Conservation (phyloP, 768 basidiomycete species). For the Calocera cornea region DNA sequence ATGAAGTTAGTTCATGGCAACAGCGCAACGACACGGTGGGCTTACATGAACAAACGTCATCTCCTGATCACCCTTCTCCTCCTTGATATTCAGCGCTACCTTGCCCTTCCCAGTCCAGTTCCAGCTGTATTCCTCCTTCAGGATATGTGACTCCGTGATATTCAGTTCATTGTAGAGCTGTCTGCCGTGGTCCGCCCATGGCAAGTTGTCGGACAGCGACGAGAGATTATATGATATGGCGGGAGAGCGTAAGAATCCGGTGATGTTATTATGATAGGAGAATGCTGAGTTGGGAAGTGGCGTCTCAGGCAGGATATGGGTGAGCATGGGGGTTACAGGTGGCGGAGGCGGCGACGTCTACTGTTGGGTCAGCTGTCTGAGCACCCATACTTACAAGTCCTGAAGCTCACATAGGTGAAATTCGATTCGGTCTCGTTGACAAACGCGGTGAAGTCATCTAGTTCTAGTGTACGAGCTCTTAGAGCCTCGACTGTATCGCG, state of each 20-base stretch:
- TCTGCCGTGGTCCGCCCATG: conserved; percentile 42
- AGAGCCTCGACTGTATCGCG: conserved; percentile 43
- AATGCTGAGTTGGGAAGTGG: conserved; percentile 32
- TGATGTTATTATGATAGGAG: conserved; percentile 63
- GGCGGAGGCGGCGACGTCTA: conserved; percentile 38
- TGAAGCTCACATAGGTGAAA: conserved; percentile 43
- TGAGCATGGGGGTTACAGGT: conserved; percentile 35
- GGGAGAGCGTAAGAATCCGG: conserved; percentile 62
- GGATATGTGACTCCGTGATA: conserved; percentile 25
- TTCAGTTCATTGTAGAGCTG: conserved; percentile 39
- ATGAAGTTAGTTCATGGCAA: background rate
- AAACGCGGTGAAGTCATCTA: conserved; percentile 46
- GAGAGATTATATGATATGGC: conserved; percentile 53
- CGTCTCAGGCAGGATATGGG: conserved; percentile 35
- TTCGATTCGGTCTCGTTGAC: conserved; percentile 51
- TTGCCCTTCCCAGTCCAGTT: conserved; percentile 56
- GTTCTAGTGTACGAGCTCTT: conserved; percentile 47
- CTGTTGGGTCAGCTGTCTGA: conserved; percentile 8
- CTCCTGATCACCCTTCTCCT: conserved; percentile 36
- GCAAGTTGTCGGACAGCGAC: conserved; percentile 21
- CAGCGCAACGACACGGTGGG: conserved; percentile 7
- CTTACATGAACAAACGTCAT: conserved; percentile 56
- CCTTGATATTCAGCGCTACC: conserved; percentile 50
- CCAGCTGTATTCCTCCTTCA: conserved; percentile 42
- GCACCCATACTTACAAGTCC: conserved; percentile 2